Base-by-base conservation (phyloP, 2,329 filamentous ascomycete genomes). In the Mycosphaerella arachidis region DNA sequence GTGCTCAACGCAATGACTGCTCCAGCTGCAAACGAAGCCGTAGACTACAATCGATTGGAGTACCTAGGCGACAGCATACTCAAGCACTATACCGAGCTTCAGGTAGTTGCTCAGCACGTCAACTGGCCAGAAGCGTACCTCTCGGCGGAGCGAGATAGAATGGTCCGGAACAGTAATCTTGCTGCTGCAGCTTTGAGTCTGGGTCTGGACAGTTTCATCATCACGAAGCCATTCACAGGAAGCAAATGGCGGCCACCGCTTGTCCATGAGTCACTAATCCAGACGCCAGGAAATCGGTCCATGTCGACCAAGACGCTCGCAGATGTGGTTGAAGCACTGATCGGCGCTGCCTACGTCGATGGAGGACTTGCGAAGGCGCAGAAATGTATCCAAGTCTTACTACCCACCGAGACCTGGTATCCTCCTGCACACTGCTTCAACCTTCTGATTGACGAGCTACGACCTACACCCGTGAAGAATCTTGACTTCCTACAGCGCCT, bases 61-160 rank as follows among this genome's bases (percentile, higher is more conserved):
- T 95, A 95, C 66, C 77, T 97, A 0, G 94, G 94, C 0, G 93
- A 97, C 68, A 86, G 86, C 0, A 79, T 96, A 1, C 79, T 97
- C 40, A 97, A 97, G 69, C 84, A 88, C 58, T 85, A 84, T 51
- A 81, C 88, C 0, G 85, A 86, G 0, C 72, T 91, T 1, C 87
- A 91, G 57, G 79, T 92, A 4, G 79, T 82, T 70, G 79, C 81
- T 18, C 71, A 79, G 33, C 74, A 92, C 61, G 83, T 83, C 0
- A 75, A 80, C 4, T 91, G 85, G 81, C 90, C 90, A 0, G 93
- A 97, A 74, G 87, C 89, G 0, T 88, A 87, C 61, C 80, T 97
- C 0, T 87, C 87, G 0, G 74, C 77, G 2, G 82, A 82, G 61
- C 92, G 92, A 67, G 85, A 88, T 61, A 80, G 78, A 0, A 79